Conservation (phyloP, 169 alveolate genomes). For the Plasmodium cynomolgi region DNA sequence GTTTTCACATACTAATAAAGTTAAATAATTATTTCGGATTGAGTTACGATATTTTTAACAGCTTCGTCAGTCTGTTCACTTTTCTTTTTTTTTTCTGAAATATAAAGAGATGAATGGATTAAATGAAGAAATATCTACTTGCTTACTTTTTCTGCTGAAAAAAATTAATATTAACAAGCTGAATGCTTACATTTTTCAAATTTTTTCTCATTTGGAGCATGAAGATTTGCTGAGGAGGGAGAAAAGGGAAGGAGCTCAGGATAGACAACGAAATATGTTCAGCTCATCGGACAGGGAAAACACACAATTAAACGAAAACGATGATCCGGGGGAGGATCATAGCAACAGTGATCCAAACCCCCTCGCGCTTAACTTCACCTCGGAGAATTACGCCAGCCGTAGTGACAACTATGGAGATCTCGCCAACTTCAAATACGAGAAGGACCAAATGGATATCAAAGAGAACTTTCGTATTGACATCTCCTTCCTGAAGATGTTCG, state of each 20-base stretch:
- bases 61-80: conserved; percentile 47
- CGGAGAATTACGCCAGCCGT: neutral
- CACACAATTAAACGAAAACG: neutral
- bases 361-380: neutral
- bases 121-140: neutral
- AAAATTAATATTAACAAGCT: conserved; percentile 40
- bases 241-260: neutral
- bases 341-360: neutral
- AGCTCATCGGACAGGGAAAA: neutral
- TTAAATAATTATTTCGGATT: conserved; percentile 38
- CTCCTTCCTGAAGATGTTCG: conserved; percentile 53
- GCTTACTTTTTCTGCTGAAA: conserved; percentile 25
- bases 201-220: conserved; percentile 36
- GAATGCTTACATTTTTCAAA: conserved; percentile 60
- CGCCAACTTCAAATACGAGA: conserved; percentile 11
- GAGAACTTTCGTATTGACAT: conserved; percentile 67
- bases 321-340: neutral
- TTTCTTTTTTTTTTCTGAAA: conserved; percentile 24
- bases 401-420: neutral
- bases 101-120: neutral
- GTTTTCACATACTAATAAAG: conserved; percentile 51
- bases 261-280: neutral
- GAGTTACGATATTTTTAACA: conserved; percentile 27
- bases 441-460: conserved; percentile 51
- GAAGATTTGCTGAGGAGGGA: conserved; percentile 12